phyloP scores from a whole-genome alignment of 495 filamentous ascomycete species.

The Friedmanniomyces endolithicus region DNA sequence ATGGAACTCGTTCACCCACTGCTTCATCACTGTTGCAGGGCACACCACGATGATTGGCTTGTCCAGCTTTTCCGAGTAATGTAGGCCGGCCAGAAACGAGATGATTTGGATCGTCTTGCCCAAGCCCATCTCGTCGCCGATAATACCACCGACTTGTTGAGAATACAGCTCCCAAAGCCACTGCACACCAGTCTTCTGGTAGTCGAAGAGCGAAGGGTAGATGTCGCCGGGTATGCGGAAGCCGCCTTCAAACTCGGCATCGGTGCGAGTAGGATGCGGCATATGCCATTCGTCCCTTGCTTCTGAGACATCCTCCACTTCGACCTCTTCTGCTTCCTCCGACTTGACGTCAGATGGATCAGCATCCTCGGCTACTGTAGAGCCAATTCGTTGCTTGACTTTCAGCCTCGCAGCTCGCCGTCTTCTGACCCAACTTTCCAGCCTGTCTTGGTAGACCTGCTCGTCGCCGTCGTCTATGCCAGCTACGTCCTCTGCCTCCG shows the following conservation, averaged over 20 bases:
- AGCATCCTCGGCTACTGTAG: neutral
- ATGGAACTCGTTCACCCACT: conserved; percentile 98
- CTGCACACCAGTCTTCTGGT: conserved; percentile 88
- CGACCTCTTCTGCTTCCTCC: conserved; percentile 7
- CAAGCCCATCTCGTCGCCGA: conserved; percentile 96
- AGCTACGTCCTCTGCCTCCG: conserved; percentile 53
- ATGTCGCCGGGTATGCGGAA: conserved; percentile 83
- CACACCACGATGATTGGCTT: conserved; percentile 82
- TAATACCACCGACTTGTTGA: conserved; percentile 81
- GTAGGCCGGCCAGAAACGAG: conserved; percentile 76
- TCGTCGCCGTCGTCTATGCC: conserved; percentile 89
- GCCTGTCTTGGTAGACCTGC: conserved; percentile 60
- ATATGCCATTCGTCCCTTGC: conserved; percentile 66
- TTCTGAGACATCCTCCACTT: conserved; percentile 19
- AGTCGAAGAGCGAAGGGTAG: conserved; percentile 78
- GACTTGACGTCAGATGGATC: conserved; percentile 9
- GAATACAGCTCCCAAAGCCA: conserved; percentile 93
- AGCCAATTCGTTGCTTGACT: conserved; percentile 18
- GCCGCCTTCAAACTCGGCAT: conserved; percentile 59
- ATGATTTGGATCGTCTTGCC: conserved; percentile 95
- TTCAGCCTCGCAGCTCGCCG: conserved; percentile 53
- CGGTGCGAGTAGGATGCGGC: conserved; percentile 67
- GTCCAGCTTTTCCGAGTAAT: conserved; percentile 71
- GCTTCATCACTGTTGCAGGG: conserved; percentile 84
- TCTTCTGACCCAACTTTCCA: conserved; percentile 59